Evolutionary conservation across 2,329 filamentous ascomycete genomes (phyloP).

Genomic region (Sordariomycetes sp.): DNA sequence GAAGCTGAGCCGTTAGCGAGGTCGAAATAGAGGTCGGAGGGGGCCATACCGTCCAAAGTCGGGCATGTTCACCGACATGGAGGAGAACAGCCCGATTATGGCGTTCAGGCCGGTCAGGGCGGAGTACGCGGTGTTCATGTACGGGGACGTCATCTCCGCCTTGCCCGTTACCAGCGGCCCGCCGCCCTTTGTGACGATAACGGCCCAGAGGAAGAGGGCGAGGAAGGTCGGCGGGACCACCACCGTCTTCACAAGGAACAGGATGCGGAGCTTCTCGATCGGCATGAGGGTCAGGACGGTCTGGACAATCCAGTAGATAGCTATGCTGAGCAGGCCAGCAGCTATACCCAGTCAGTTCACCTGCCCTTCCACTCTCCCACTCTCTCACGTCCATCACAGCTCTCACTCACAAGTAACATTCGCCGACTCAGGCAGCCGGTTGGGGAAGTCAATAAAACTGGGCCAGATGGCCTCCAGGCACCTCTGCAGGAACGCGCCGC

Average conservation of each 20-base stretch:
- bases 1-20: too few species aligned
- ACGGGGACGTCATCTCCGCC: conserved; percentile 10
- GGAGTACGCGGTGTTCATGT: conserved; percentile 25
- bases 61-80: conserved; percentile 38
- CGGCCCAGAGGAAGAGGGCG: conserved; percentile 27
- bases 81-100: conserved; percentile 36
- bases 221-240: conserved; percentile 9
- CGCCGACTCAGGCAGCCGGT: too few species aligned
- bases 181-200: conserved; percentile 7
- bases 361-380: too few species aligned
- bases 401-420: too few species aligned
- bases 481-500: conserved; percentile 9
- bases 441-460: too few species aligned
- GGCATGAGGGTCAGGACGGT: conserved; percentile 30
- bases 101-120: conserved; percentile 30
- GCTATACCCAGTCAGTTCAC: too few species aligned
- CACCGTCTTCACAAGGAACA: conserved; percentile 28
- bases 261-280: conserved; percentile 28
- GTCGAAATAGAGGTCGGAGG: too few species aligned
- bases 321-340: conserved; percentile 28
- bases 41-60: conserved; percentile 23
- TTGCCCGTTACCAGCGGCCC: conserved; percentile 11
- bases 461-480: too few species aligned
- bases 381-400: too few species aligned
- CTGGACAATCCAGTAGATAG: conserved; percentile 36